A percentile compares a stretch with the other conserved stretches of the same genome.
Conservation (phyloP, 805 yeast genomes). For the Candida xiaguanensis region DNA sequence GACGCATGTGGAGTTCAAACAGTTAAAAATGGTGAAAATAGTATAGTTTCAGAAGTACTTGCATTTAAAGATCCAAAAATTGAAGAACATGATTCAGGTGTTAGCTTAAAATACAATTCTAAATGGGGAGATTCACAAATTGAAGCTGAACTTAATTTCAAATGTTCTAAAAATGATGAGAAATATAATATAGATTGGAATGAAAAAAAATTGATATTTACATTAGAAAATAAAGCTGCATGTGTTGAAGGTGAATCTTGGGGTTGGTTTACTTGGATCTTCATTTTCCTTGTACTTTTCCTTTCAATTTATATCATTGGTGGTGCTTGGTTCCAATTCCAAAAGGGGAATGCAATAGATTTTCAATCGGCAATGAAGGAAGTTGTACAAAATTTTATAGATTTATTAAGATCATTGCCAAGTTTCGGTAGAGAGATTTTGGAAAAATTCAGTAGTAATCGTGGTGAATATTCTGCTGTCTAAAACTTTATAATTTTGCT, state of each 20-base stretch:
- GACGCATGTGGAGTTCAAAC: slow-evolving; percentile 75
- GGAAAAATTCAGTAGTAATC: slow-evolving; percentile 58
- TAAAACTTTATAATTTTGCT: slow-evolving; percentile 27
- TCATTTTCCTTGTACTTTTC: slow-evolving; percentile 66
- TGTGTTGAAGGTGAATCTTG: slow-evolving; percentile 51
- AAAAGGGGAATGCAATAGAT: slow-evolving; percentile 66
- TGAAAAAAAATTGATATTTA: slow-evolving; percentile 24
- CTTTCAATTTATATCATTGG: slow-evolving; percentile 69
- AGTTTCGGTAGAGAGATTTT: slow-evolving; percentile 64
- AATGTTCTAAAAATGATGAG: slow-evolving; percentile 35
- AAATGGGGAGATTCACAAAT: slow-evolving; percentile 66
- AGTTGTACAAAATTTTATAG: slow-evolving; percentile 63
- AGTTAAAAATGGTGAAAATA: slow-evolving; percentile 48
- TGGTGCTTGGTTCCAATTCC: slow-evolving; percentile 73
- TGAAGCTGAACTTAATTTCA: slow-evolving; percentile 44
- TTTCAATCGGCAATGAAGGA: slow-evolving; percentile 72
- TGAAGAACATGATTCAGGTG: slow-evolving; percentile 22
- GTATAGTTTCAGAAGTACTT: slow-evolving; percentile 56
- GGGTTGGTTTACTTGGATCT: slow-evolving; percentile 83
- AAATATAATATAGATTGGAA: slow-evolving; percentile 33
- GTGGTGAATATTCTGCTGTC: slow-evolving; percentile 95
- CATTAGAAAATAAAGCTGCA: slow-evolving; percentile 35
- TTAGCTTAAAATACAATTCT: slow-evolving; percentile 37
- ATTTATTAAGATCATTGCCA: slow-evolving; percentile 57
- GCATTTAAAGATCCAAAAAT: slow-evolving; percentile 46